Evolutionary conservation across 192 early-diverging fungal species (phyloP), one percentile per base, ranked within the genome.

Genomic region (Polychytrium aggregatum): DNA sequence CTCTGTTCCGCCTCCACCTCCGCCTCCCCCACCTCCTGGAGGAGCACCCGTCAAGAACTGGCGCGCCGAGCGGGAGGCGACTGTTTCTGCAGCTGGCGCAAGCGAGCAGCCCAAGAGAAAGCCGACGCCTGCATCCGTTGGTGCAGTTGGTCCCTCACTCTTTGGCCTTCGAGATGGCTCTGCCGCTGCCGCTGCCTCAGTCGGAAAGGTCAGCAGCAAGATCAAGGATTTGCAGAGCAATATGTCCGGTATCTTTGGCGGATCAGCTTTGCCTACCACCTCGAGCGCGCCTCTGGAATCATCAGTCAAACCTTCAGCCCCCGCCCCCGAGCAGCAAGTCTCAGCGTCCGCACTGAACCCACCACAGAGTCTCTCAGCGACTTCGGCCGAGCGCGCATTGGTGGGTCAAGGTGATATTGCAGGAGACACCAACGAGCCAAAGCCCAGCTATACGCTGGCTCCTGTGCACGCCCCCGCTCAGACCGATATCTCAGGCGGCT

Each of bases 101-200:
- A 11, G 6, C 31, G 0, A 48, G 2, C 27, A 20, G 18, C 52
- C 60, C 1, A 52, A 53, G n/a, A 44, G 49, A 28, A 70, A 71
- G 54, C 68, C 59, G 2, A 53, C 55, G 18, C 62, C 68, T 1
- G 53, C 36, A 16, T 59, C 65, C 17, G 55, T 68, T 26, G 70
- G 70, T 37, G 64, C 53, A 0, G 40, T 50, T 4, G 64, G 48
- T 4, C 44, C 59, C 13, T 50, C 52, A 24, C 34, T 65, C 38
- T 41, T 65, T 41, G 65, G 57, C 27, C 37, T 47, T 25, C 11
- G 16, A 11, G 36, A 27, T n/a, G 27, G 18, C 33, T 25, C 41
- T 33, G 36, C 3, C 18, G 50, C 36, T 0, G 42, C 48, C 21
- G 53, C 47, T 14, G 27, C 40, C 20, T 47, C 37, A 21, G 59